phyloP scores from a whole-genome alignment of 352 stramenopile genomes.

The Globisporangium recalcitrans region DNA sequence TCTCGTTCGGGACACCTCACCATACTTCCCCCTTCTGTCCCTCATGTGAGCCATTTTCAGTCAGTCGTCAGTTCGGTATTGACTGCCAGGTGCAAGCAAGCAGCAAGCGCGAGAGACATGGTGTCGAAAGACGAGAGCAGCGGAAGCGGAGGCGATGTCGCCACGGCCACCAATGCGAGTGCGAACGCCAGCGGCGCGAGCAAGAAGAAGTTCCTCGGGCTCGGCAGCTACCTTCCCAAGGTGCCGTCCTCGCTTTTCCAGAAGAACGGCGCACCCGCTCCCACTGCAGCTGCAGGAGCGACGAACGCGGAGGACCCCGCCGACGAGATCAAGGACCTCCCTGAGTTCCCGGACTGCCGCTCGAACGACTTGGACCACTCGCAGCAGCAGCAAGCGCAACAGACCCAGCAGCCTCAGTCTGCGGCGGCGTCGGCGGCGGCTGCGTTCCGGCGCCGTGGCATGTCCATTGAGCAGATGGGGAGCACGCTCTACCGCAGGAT shows the following conservation, averaged over 20 bases:
- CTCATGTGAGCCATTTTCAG: slow-evolving; percentile 2
- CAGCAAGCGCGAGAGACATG: slow-evolving; percentile 26
- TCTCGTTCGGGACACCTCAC: background rate
- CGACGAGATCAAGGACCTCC: slow-evolving; percentile 41
- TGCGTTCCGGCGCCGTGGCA: slow-evolving; percentile 34
- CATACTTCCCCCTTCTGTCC: background rate
- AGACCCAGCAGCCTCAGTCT: slow-evolving; percentile 22
- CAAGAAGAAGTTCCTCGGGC: slow-evolving; percentile 43
- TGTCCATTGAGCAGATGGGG: slow-evolving; percentile 51
- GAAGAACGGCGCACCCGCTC: slow-evolving; percentile 20
- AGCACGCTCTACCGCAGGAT: slow-evolving; percentile 49
- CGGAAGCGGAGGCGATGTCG: slow-evolving; percentile 12
- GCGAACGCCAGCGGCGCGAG: background rate
- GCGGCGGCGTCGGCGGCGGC: slow-evolving; percentile 24
- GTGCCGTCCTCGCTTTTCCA: slow-evolving; percentile 44
- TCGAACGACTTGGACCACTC: slow-evolving; percentile 5
- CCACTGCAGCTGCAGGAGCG: background rate
- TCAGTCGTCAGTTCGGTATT: background rate
- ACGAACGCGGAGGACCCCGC: slow-evolving; percentile 6
- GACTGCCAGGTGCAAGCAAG: background rate
- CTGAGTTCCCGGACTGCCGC: slow-evolving; percentile 26
- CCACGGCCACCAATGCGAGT: background rate
- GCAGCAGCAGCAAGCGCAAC: background rate
- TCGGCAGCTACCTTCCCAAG: slow-evolving; percentile 61
- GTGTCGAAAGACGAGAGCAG: slow-evolving; percentile 36